Evolutionary conservation across 2,329 filamentous ascomycete genomes (phyloP), one percentile per base, ranked within the genome.

Genomic region (Dactylonectria estremocensis): DNA sequence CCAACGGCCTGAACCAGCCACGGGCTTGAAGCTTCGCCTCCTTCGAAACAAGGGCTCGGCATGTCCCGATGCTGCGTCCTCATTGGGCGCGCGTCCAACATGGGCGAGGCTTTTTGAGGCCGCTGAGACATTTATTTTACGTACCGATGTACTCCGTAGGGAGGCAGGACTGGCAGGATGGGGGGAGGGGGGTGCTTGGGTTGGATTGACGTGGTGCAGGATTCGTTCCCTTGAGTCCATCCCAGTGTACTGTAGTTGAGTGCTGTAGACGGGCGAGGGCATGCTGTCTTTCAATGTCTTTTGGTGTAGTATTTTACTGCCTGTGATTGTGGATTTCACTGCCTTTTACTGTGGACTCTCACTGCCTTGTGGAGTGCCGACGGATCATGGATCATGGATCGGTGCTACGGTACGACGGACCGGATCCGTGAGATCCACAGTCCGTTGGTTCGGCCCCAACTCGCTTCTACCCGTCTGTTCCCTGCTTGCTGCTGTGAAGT

Each of bases 191-290:
- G 33, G 52, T 13, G 20, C 43, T 31, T 46, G 20, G 35, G 45
- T 28, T 24, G 13, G 24, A 6, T 53, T 31, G 22, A 28, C 35
- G 24, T 28, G 48, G 40, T 54, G 16, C 37, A 59, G 62, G 55
- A 64, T 64, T 37, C 54, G 18, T 13, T 64, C 28, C 54, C 48
- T 48, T 45, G 46, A 43, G 24, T 7, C 24, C 7, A 28, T 28
- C 53, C 48, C 48, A 22, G 61, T 8, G 20, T 8, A 31, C 24
- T 28, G 24, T 28, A 4, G 24, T 5, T 28, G 24, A 28, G 24
- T 28, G 24, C 24, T 28, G 24, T 28, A 28, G 24, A 28, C 7
- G 24, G 24, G 24, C 24, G 24, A 7, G 24, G 7, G 24, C 24
- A 28, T 28, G 4, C 24, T 28, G 4, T 28, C 7, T 28, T 7